Evolutionary conservation across 2,329 filamentous ascomycete genomes (phyloP), one percentile per base, ranked within the genome.

Genomic region (Hypoxylon sp.): DNA sequence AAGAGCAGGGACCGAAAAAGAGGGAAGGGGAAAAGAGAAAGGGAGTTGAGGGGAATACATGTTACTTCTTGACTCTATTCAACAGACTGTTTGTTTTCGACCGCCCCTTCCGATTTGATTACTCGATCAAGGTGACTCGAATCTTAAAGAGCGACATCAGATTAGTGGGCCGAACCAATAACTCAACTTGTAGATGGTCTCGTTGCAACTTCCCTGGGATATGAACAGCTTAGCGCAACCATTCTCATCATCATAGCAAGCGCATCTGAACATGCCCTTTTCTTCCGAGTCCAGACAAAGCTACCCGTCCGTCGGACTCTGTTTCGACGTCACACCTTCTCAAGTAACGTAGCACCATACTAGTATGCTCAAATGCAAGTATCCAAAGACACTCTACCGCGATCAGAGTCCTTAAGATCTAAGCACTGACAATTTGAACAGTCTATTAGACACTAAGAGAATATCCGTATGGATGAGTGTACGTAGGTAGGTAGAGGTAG

Each of bases 401-500:
- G 31, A 46, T 27, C 11, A 15, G 27, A 42, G 6, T 8, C 8
- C 27, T 56, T 11, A 4, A 21, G n/a, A 32, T 46, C 8, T 42
- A 31, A 47, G n/a, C 29, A 39, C 15, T 24, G 27, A 51, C 17
- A 11, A 7, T 17, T 10, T 17, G 24, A 39, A 51, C n/a, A 50
- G 19, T 51, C 27, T 46, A 57, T 46, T 52, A 61, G 19, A 7
- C 39, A 47, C 21, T 57, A 66, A 39, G 58, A 52, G 27, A 62
- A 35, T 31, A 44, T 62, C 47, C 39, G 53, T 46, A n/a, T 54
- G 48, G 54, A 54, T 24, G 5, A 52, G 29, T 50, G 24, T 27
- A 27, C 3, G 24, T 27, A 54, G 52, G 13, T 57, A 32, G 31
- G 31, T 32, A 32, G 6, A 32, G 31, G 31, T 32, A 54, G 52